Base-by-base conservation (phyloP, 2,329 filamentous ascomycete genomes). In the Cordyceps pruinosa region DNA sequence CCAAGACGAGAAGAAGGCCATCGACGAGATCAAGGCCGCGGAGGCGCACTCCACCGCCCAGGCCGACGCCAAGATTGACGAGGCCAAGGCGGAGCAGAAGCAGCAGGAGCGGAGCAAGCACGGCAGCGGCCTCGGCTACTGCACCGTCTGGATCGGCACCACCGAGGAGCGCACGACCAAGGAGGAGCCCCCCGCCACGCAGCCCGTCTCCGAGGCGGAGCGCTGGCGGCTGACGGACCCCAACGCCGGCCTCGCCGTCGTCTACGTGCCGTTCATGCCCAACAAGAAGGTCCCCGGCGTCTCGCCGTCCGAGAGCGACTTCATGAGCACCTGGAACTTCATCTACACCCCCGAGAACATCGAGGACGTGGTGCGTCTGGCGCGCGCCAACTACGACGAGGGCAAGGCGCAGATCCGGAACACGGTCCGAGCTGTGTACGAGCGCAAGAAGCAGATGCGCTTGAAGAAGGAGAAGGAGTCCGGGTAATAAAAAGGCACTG, bases 281-380 rank as follows among this genome's bases (percentile, higher is more conserved):
- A 97, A 99, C 69, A 81, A 86, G 0, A 87, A 87, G 59, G 87
- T 90, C 0, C 81, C 86, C 0, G 88, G 84, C 44, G 87, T 97
- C n/a, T 88, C 96, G 63, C 94, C 94, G 0, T 85, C 86, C 25
- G 83, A 81, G 2, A 88, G 84, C 54, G 90, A 96, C 59, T 97
- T 91, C 72, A 84, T 97, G 76, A 90, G 85, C 63, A 99, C 94
- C 0, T 99, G 94, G 94, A 99, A 99, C 69, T 97, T 97, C 69
- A 86, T 97, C 30, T 99, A 97, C 70, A 95, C 89, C 2, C 87
- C 91, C 0, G 86, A 94, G 58, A 87, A 99, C 70, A 85, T 99
- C 53, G 92, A 97, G 64, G 82, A 83, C 26, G 90, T 96, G 0
- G 87, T 96, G 2, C 79, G 81, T 5, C 79, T 99, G 28, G 92